A percentile compares a stretch with the other conserved stretches of the same genome.
Evolutionary conservation across 1,284 basidiomycete genomes (phyloP).

Genomic region (Ceratobasidium sp.): DNA sequence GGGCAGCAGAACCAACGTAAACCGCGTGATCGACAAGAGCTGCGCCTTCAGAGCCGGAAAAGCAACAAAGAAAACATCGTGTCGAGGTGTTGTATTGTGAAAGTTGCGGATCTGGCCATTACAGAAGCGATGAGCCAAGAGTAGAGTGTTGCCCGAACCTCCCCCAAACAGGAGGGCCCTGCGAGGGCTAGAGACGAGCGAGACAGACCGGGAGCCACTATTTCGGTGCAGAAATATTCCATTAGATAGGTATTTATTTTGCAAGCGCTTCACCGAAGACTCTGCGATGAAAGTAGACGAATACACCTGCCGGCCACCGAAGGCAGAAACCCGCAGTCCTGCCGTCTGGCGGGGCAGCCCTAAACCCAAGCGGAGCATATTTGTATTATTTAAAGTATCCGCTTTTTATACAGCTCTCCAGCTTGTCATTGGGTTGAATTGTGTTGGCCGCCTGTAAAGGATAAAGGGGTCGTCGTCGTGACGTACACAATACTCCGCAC

Average conservation of each 20-base stretch:
- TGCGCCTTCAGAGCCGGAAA: slow-evolving; percentile 55
- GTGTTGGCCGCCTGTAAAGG: no score
- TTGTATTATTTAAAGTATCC: background rate
- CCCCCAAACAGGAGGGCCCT: background rate
- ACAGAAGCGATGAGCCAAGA: background rate
- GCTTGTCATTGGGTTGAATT: no score
- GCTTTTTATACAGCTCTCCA: background rate
- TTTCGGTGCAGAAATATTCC: background rate
- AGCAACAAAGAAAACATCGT: slow-evolving; percentile 57
- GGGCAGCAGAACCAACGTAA: slow-evolving; percentile 55
- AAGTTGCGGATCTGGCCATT: slow-evolving; percentile 43
- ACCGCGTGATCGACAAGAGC: slow-evolving; percentile 52
- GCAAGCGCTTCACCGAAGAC: background rate
- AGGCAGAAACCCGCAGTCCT: background rate
- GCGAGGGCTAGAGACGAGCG: background rate
- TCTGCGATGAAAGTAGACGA: background rate
- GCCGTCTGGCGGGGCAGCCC: background rate
- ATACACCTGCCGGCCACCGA: background rate
- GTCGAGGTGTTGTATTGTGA: slow-evolving; percentile 47
- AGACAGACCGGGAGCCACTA: background rate
- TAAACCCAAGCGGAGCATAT: slow-evolving; percentile 1
- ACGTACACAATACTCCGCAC: background rate
- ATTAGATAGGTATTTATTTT: background rate
- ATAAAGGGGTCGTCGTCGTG: slow-evolving; percentile 1
- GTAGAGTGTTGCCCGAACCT: background rate